Base-by-base conservation (phyloP, 2,329 filamentous ascomycete genomes). In the Aspergillus latus region DNA sequence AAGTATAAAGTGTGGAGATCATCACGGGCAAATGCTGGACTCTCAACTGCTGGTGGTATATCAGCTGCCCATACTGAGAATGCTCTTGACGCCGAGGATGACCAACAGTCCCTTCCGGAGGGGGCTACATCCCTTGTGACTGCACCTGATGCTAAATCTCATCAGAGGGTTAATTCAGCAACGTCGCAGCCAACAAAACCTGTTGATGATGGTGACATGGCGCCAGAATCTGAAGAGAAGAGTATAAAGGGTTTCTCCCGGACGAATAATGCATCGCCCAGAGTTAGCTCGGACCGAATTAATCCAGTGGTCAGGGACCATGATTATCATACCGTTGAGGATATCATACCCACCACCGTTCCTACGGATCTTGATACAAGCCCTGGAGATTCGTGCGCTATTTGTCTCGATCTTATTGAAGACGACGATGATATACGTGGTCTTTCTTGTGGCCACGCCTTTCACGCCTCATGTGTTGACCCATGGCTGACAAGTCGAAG, bases 1-100 rank as follows among this genome's bases (percentile, higher is more conserved):
- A 97, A 97, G 75, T 99, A 99, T 83, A 97, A 99, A 79, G 85
- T 83, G 51, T 99, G 94, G 93, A 88, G 94, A 57, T 87, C 89
- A 5, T 85, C 85, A 54, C 87, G 93, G 57, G 92, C 92, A 55
- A 85, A 88, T 56, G 85, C 95, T 72, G 94, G 93, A 6, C 78
- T 97, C 46, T 87, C 93, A 3, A 88, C 91, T 8, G 84, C 85
- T 53, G 94, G 93, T 52, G 94, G 93, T 37, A 90, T 97, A 54
- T 88, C 88, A 8, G 83, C 86, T 9, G 84, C 89, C 3, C 67
- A 68, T 49, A 95, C 88, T 72, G 82, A 89, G 60, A 84, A 81
- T 49, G 96, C 90, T 68, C 69, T 95, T 30, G 87, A 86, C 62
- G 83, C 89, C 61, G 84, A 83, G 42, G 83, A 88, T 49, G 76